Percentiles rank a stretch among this genome's conserved stretches.
Conservation (phyloP, 345 rosid species). For the Salix koriyanagi region DNA sequence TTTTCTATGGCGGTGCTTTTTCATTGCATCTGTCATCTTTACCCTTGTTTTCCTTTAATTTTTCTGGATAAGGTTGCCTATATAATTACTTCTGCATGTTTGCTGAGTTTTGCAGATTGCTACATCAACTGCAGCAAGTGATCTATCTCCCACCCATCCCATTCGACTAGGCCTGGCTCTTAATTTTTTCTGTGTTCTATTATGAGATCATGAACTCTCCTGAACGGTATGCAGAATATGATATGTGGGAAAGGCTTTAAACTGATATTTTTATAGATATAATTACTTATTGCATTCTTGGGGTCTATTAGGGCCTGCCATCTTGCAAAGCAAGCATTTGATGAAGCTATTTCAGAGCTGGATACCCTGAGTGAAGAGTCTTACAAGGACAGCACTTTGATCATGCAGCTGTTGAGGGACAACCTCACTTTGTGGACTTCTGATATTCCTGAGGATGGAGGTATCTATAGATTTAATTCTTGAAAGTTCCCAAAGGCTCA, state of each 20-base stretch:
- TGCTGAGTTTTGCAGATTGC: conserved; percentile 30
- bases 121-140: conserved; percentile 42
- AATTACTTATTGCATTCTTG: background rate
- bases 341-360: conserved; percentile 33
- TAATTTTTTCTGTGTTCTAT: conserved; percentile 55
- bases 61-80: background rate
- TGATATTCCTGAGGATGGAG: conserved; percentile 33
- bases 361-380: conserved; percentile 30
- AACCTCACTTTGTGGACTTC: conserved; percentile 34
- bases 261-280: background rate
- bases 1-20: background rate
- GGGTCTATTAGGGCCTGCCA: conserved; percentile 26
- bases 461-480: background rate
- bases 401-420: conserved; percentile 32
- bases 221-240: conserved; percentile 33
- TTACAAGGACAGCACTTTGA: conserved; percentile 34
- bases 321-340: conserved; percentile 33
- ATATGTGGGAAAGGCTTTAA: background rate
- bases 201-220: conserved; percentile 55
- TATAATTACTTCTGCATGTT: background rate
- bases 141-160: conserved; percentile 54
- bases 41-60: background rate
- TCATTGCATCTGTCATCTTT: background rate
- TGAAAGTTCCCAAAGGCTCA: background rate
- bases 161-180: conserved; percentile 51